Conservation (phyloP, 1,284 basidiomycete species). For the Leccinum fuscescens region DNA sequence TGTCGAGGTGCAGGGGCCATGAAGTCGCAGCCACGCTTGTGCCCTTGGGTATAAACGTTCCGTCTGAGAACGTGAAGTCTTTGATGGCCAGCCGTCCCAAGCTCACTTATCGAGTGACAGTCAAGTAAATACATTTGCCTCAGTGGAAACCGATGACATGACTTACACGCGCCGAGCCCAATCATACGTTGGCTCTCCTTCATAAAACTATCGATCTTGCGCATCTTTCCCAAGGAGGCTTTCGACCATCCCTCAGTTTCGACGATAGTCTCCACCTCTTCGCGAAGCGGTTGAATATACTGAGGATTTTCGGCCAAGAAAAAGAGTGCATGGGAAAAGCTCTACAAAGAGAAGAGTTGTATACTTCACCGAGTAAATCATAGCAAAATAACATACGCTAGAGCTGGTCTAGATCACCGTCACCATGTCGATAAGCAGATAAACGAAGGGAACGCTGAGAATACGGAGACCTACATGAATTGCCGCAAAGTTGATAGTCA, state of each 20-base stretch:
- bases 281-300: not conserved
- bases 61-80: not conserved
- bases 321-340: not conserved
- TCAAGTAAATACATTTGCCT: not conserved
- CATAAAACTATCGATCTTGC: not conserved
- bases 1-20: not conserved
- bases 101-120: not conserved
- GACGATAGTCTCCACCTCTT: not conserved
- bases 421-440: not conserved
- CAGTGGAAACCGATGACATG: not conserved
- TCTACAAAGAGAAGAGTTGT: not conserved
- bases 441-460: not conserved
- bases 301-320: not conserved
- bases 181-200: not conserved
- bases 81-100: not conserved
- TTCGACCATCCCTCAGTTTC: not conserved
- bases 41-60: not conserved
- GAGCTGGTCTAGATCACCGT: conserved; percentile 11
- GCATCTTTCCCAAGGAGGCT: not conserved
- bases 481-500: conserved; percentile 39
- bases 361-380: not conserved
- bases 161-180: not conserved
- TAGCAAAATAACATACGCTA: conserved; percentile 1
- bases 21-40: not conserved
- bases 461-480: conserved; percentile 28